Base-by-base conservation (phyloP, 208 protist genomes). In the Trypanosomatidae sp. region DNA sequence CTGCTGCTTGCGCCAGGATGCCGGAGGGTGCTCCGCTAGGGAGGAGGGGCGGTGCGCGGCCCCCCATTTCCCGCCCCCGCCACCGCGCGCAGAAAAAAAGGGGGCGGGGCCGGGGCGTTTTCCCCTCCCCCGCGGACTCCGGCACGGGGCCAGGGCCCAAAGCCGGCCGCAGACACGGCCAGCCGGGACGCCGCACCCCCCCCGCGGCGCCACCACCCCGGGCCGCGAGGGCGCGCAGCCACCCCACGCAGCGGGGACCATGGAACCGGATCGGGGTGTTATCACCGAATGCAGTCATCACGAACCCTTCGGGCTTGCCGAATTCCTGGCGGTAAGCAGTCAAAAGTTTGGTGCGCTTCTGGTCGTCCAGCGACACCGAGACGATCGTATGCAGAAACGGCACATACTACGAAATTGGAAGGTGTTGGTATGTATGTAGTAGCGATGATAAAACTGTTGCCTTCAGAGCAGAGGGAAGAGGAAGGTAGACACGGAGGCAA, bases 271-370 rank as follows among this genome's bases (percentile, higher is more conserved):
- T 76, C 30, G 72, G 53, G 1, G 64, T 62, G 30, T 74, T 53
- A n/a, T 86, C 73, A 28, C 81, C 65, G 62, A 86, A 82, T 39
- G 73, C 71, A 46, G 74, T 80, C 81, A 86, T 86, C 25, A 86
- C 77, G 52, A 74, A 83, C 7, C 75, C 71, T 25, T 73, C 77
- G 4, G 71, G 71, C 71, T 86, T 86, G 44, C 65, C 73, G 15
- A 86, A 68, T 43, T 59, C 73, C 12, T 70, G 41, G 43, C 74
- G 64, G 74, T 71, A 77, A 15, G 56, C 73, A 1, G 22, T 65
- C n/a, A 66, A 71, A 30, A 86, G 59, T 12, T 49, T 71, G 8
- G 73, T 50, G 56, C 77, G 72, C 73, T 78, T 69, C 28, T 70
- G 33, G 36, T 65, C 74, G 52, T 77, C 68, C 53, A 86, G 74